Conservation (phyloP, 2,329 filamentous ascomycete species). For the Pyricularia grisea region DNA sequence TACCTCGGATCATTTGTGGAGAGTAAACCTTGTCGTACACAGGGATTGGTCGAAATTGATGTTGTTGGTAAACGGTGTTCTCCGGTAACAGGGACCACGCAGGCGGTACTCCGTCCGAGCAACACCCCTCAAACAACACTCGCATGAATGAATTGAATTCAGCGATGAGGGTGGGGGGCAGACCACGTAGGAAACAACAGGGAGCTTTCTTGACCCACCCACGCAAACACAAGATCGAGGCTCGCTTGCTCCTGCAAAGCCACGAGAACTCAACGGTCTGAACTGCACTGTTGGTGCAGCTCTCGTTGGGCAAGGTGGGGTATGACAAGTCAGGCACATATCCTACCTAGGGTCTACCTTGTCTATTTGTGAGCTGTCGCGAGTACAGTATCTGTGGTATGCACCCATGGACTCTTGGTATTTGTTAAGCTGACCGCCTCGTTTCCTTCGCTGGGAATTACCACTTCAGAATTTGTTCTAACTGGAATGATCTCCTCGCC, state of each 20-base stretch:
- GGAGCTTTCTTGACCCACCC: background rate
- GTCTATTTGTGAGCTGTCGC: background rate
- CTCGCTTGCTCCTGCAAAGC: background rate
- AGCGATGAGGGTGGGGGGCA: background rate
- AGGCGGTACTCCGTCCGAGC: background rate
- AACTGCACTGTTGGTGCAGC: background rate
- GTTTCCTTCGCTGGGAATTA: background rate
- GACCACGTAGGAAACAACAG: background rate
- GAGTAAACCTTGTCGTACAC: background rate
- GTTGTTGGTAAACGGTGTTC: background rate
- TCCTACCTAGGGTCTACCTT: background rate
- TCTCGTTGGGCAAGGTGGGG: background rate
- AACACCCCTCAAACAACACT: background rate
- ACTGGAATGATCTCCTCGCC: background rate
- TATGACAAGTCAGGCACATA: background rate
- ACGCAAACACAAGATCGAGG: background rate
- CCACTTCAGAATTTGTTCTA: background rate
- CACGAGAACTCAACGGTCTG: background rate
- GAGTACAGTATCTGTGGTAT: background rate
- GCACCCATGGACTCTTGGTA: background rate
- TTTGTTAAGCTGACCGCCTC: background rate
- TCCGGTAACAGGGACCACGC: background rate
- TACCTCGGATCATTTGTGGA: background rate
- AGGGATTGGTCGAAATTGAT: background rate
- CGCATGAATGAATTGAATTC: background rate